phyloP scores from a whole-genome alignment of 2,329 filamentous ascomycete genomes.

The Alternaria infectoria region DNA sequence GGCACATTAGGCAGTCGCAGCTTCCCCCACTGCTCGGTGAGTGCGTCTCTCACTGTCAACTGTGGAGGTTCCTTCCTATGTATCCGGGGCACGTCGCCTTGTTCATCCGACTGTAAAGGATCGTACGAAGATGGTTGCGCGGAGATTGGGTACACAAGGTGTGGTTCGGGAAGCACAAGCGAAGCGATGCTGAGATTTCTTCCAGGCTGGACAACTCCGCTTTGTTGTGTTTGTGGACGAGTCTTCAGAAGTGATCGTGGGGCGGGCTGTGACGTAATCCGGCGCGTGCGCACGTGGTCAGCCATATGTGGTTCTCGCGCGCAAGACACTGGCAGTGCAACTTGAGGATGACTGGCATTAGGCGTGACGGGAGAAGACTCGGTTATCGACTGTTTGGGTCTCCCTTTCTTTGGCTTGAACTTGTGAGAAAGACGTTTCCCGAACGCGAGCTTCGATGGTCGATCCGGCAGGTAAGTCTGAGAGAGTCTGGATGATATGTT shows the following conservation, averaged over 20 bases:
- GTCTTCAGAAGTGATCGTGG: not conserved
- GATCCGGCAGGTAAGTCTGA: slow-evolving; percentile 9
- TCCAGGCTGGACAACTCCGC: not conserved
- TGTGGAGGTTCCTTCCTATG: not conserved
- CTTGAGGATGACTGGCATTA: not conserved
- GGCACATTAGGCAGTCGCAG: not conserved
- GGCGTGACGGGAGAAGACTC: not conserved
- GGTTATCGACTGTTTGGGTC: not conserved
- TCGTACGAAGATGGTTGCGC: not conserved
- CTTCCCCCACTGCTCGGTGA: slow-evolving; percentile 1
- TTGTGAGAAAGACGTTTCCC: not conserved
- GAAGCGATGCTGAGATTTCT: not conserved
- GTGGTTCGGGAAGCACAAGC: not conserved
- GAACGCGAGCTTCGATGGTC: slow-evolving; percentile 4
- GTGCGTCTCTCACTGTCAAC: not conserved
- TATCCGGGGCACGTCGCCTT: not conserved
- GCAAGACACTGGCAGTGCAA: not conserved
- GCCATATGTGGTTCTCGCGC: not conserved
- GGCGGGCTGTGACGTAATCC: not conserved
- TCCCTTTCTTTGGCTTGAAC: not conserved
- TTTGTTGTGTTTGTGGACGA: not conserved
- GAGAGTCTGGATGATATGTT: slow-evolving; percentile 4
- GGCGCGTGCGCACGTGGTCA: slow-evolving; percentile 4
- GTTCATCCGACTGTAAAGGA: not conserved
- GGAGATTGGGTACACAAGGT: not conserved